Percentiles rank a stretch among this genome's conserved stretches.
phyloP scores from a whole-genome alignment of 192 early-diverging fungal genomes.

The Podila epigama region DNA sequence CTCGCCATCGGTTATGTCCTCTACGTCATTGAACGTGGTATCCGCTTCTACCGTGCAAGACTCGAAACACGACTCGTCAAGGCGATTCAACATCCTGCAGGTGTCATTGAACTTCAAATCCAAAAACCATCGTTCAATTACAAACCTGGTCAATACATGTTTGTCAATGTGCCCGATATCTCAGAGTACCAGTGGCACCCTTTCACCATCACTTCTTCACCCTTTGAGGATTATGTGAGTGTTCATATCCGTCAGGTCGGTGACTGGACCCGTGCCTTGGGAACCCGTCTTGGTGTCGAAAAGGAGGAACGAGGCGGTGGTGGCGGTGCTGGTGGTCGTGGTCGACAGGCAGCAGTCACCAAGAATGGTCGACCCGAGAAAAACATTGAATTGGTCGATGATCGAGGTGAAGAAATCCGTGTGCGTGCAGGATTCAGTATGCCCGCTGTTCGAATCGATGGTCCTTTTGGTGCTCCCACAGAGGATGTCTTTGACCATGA shows the following conservation, averaged over 20 bases:
- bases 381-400: conserved; percentile 24
- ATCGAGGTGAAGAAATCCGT: conserved; percentile 44
- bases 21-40: conserved; percentile 70
- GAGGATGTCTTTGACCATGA: conserved; percentile 81
- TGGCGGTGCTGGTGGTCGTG: conserved; percentile 1
- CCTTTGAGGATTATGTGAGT: conserved; percentile 54
- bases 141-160: conserved; percentile 77
- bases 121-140: conserved; percentile 60
- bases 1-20: conserved; percentile 54
- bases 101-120: conserved; percentile 72
- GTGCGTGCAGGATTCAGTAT: conserved; percentile 45
- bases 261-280: conserved; percentile 50
- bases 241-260: conserved; percentile 55
- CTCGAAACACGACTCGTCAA: conserved; percentile 66
- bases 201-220: conserved; percentile 63
- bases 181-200: conserved; percentile 81
- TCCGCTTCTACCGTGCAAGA: conserved; percentile 62
- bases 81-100: conserved; percentile 78
- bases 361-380: conserved; percentile 15
- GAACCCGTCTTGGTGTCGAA: conserved; percentile 47
- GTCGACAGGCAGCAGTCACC: not conserved
- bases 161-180: conserved; percentile 70
- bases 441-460: conserved; percentile 74
- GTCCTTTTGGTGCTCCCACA: conserved; percentile 82
- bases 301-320: conserved; percentile 27